Conservation (phyloP, 805 yeast genomes). For the Candida sakaeoensis region DNA sequence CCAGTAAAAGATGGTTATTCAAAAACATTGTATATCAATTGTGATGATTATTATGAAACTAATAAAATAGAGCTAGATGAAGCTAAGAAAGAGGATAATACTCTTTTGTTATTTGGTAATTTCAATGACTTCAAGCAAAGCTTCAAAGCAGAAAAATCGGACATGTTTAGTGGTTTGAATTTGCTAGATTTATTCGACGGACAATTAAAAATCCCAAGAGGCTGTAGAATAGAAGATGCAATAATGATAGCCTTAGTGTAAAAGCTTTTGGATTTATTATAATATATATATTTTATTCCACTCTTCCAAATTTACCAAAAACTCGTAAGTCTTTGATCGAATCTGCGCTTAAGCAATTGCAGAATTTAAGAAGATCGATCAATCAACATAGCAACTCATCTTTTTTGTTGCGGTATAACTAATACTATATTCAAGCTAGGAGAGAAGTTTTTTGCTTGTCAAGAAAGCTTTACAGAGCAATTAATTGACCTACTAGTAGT, state of each 20-base stretch:
- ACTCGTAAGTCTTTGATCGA: too few relatives aligned
- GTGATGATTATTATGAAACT: slow-evolving; percentile 57
- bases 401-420: too few relatives aligned
- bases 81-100: slow-evolving; percentile 1
- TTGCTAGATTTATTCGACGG: slow-evolving; percentile 68
- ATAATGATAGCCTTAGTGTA: slow-evolving; percentile 54
- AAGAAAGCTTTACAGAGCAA: too few relatives aligned
- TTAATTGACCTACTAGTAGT: too few relatives aligned
- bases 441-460: too few relatives aligned
- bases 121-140: slow-evolving; percentile 53
- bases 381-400: too few relatives aligned
- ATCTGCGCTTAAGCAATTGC: too few relatives aligned
- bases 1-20: slow-evolving; percentile 64
- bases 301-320: too few relatives aligned
- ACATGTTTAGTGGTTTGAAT: slow-evolving; percentile 49
- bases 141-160: slow-evolving; percentile 47
- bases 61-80: slow-evolving; percentile 14
- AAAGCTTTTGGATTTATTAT: too few relatives aligned
- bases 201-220: slow-evolving; percentile 46
- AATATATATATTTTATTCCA: too few relatives aligned
- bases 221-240: slow-evolving; percentile 69
- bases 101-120: slow-evolving; percentile 61
- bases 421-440: too few relatives aligned
- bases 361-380: too few relatives aligned
- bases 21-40: slow-evolving; percentile 58